Base-by-base conservation (phyloP, 1,284 basidiomycete species). In the Neonothopanus nambi region DNA sequence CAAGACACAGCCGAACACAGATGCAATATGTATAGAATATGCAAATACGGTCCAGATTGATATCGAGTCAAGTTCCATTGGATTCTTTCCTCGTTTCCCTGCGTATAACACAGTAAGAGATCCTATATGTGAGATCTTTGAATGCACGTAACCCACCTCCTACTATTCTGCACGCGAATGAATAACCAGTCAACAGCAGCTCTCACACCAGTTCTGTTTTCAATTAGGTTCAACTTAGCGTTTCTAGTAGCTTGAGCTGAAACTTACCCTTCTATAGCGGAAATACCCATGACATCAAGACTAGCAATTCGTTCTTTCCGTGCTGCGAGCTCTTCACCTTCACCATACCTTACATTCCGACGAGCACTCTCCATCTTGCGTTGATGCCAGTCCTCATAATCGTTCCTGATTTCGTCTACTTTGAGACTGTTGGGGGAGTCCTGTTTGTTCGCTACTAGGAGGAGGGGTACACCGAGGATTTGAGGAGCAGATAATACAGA, bases 161-260 rank as follows among this genome's bases (percentile, higher is more conserved):
- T 76, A 61, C 91, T 92, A 62, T 93, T 95, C 71, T 95, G 93
- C 2, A 96, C 93, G 0, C 93, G 80, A 52, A 95, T 85, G 67
- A 96, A 96, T 20, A 97, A 67, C 94, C 94, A 97, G 64, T 97
- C 91, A 5, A 96, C 89, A 0, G 92, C 93, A 48, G 90, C 89
- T 54, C 89, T 82, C 3, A 97, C 89, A 0, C 94, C 94, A 30
- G 91, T 92, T 35, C 94, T 96, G 61, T 26, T 45, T 33, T 2
- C 8, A 23, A 44, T 44, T 20, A 52, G 41, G 15, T 5, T n/a
- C 15, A 23, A 47, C 30, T 33, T 33, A n/a, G n/a, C n/a, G n/a
- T n/a, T n/a, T n/a, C n/a, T n/a, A n/a, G n/a, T n/a, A n/a, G n/a
- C n/a, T n/a, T n/a, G n/a, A n/a, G n/a, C 37, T 45, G 20, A 47